phyloP scores from a whole-genome alignment of 495 filamentous ascomycete species.

The Evansstolkia leycettana region DNA sequence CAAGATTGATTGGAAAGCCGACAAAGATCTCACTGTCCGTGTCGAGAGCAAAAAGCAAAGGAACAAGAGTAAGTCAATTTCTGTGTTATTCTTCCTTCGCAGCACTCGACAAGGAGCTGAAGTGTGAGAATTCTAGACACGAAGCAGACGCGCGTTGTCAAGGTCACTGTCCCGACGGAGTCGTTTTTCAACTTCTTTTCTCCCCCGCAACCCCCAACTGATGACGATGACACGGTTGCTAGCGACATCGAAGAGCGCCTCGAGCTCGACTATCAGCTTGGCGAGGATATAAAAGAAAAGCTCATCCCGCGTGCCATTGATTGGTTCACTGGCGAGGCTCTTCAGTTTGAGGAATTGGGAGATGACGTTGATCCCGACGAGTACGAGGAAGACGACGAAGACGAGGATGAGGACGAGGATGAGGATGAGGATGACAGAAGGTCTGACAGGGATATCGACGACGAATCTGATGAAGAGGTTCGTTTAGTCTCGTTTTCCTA shows the following conservation, averaged over 20 bases:
- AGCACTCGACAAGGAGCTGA: too few species aligned
- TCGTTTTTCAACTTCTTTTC: slow-evolving; percentile 99
- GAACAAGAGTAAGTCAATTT: slow-evolving; percentile 76
- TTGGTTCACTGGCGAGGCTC: slow-evolving; percentile 98
- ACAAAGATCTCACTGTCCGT: slow-evolving; percentile 84
- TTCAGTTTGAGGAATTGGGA: slow-evolving; percentile 90
- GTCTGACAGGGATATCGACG: slow-evolving; percentile 40
- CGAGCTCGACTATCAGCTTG: slow-evolving; percentile 97
- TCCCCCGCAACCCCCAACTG: slow-evolving; percentile 74
- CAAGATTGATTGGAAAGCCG: slow-evolving; percentile 93
- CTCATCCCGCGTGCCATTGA: slow-evolving; percentile 97
- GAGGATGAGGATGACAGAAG: slow-evolving; percentile 54
- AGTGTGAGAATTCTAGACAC: slow-evolving; percentile 49
- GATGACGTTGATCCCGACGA: slow-evolving; percentile 77
- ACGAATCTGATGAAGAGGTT: slow-evolving; percentile 93
- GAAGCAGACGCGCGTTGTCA: slow-evolving; percentile 96
- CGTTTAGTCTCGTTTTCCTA: slow-evolving; percentile 11
- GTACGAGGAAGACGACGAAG: slow-evolving; percentile 81
- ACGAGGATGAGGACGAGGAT: slow-evolving; percentile 78
- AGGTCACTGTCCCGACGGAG: slow-evolving; percentile 96
- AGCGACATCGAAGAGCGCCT: slow-evolving; percentile 95
- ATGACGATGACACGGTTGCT: slow-evolving; percentile 63
- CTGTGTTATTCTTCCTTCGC: neutral
- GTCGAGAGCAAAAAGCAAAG: slow-evolving; percentile 98
- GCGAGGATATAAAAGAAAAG: slow-evolving; percentile 99